Evolutionary conservation across 2,329 filamentous ascomycete species (phyloP), one percentile per base, ranked within the genome.

Genomic region (Pleurostoma richardsiae): DNA sequence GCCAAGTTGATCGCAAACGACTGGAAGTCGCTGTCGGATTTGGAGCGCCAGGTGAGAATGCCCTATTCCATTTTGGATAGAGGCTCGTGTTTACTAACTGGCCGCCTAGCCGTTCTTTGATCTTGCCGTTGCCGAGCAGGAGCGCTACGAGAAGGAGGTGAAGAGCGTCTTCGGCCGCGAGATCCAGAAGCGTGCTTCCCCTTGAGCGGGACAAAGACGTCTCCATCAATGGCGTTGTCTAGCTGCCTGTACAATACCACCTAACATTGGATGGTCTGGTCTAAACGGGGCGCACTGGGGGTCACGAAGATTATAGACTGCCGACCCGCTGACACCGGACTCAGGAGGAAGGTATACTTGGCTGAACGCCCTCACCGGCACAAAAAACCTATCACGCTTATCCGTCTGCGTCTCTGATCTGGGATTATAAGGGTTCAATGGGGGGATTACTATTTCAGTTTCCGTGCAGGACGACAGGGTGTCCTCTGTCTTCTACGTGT

Each of bases 21-120:
- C 48, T 82, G 76, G 77, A 73, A 67, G 51, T 43, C 41, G 1
- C 45, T 80, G 44, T 56, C 64, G 39, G 57, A 57, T 2, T 52
- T 63, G 1, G 69, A 77, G 53, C 74, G 72, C 58, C 52, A 66
- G 59, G 68, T 71, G 66, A 49, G 63, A 27, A 42, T 26, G 29
- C 8, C 31, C n/a, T 39, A 5, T 4, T 11, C 7, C 26, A 8
- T 28, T 7, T 42, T 10, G 7, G n/a, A 8, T 19, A 19, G 30
- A 40, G 8, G 11, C 27, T 36, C 11, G 10, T 31, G 29, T 46
- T 8, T 39, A 31, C 46, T 51, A 27, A 50, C 8, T n/a, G n/a
- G n/a, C 8, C n/a, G 50, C 42, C 45, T 47, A 70, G 59, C 55
- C 60, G 4, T 77, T 64, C 54, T 43, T 56, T 3, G 66, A 71